A percentile compares a stretch with the other conserved stretches of the same genome.
These are phyloP conservation scores for Sanghuangporus baumii DNA, from an alignment of 1,284 basidiomycete species.

Conservation along the genomic window DNA sequence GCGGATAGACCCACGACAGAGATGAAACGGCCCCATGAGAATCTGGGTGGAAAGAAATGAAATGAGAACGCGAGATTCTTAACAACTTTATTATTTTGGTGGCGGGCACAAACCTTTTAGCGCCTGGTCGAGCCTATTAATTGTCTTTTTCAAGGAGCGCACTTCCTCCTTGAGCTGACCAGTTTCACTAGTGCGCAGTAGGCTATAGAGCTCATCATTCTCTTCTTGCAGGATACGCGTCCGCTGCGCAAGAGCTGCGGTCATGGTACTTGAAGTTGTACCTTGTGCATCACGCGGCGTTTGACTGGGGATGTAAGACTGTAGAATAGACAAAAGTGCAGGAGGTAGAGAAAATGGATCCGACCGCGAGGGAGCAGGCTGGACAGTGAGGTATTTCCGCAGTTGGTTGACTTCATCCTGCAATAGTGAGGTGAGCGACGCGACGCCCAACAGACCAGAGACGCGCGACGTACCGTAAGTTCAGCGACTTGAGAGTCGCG, in stretches of 20 bases:
- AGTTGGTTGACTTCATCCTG: constrained; percentile 69
- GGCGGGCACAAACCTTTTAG: constrained; percentile 54
- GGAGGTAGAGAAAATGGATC: constrained; percentile 64
- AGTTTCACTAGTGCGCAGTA: constrained; percentile 64
- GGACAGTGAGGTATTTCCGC: constrained; percentile 53
- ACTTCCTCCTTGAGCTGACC: constrained; percentile 76
- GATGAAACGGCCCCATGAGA: constrained; percentile 66
- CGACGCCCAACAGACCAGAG: neutral
- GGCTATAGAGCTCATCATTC: constrained; percentile 73
- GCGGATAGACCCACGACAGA: constrained; percentile 52
- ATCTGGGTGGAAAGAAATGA: constrained; percentile 37
- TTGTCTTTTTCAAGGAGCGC: constrained; percentile 55
- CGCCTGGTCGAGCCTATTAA: constrained; percentile 62
- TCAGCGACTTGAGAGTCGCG: constrained; percentile 64
- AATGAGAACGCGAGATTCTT: constrained; percentile 6
- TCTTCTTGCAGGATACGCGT: constrained; percentile 69
- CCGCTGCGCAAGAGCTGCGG: constrained; percentile 64
- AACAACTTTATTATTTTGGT: neutral
- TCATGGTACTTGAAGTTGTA: constrained; percentile 50
- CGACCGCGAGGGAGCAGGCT: constrained; percentile 50
- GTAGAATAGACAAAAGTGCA: constrained; percentile 55
- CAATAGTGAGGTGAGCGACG: neutral
- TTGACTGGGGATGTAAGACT: constrained; percentile 53
- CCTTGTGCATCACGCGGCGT: constrained; percentile 30
- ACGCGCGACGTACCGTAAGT: constrained; percentile 51